A percentile compares a stretch with the other conserved stretches of the same genome.
These are phyloP conservation scores for Rugiboletus extremiorientalis DNA, from an alignment of 1,284 basidiomycete species.

Conservation along the genomic window DNA sequence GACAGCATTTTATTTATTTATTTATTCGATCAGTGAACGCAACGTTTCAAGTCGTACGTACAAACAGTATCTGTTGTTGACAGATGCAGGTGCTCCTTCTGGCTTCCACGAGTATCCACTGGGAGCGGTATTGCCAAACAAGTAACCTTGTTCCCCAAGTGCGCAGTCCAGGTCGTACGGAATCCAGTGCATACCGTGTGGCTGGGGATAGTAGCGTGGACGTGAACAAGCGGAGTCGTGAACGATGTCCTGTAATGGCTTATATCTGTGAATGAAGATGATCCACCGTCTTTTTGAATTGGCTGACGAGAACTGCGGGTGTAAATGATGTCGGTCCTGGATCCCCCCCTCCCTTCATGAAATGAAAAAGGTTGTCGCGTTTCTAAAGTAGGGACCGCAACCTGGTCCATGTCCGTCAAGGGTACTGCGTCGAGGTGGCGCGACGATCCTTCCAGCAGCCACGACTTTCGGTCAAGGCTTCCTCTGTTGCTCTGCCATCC, in stretches of 20 bases:
- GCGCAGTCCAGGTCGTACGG: neutral
- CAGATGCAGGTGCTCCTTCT: conserved; percentile 3
- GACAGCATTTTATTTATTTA: conserved; percentile 5
- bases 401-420: conserved; percentile 6
- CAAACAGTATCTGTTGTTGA: neutral
- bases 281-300: conserved; percentile 8
- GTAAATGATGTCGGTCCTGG: conserved; percentile 1
- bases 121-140: conserved; percentile 4
- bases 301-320: neutral
- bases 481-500: conserved; percentile 35
- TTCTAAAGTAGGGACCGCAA: conserved; percentile 21
- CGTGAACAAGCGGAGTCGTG: conserved; percentile 2
- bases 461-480: conserved; percentile 25
- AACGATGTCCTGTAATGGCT: conserved; percentile 4
- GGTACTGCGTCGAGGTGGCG: neutral
- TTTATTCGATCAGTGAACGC: conserved; percentile 1
- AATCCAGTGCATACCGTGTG: neutral
- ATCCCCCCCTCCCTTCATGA: neutral
- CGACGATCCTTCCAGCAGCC: conserved; percentile 12
- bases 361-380: neutral
- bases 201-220: conserved; percentile 2
- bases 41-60: conserved; percentile 14
- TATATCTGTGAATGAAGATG: conserved; percentile 8
- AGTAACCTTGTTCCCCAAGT: neutral
- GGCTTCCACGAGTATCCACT: neutral